These are phyloP conservation scores for Phytophthora foliorum DNA, from an alignment of 352 stramenopile species.

Conservation along the genomic window DNA sequence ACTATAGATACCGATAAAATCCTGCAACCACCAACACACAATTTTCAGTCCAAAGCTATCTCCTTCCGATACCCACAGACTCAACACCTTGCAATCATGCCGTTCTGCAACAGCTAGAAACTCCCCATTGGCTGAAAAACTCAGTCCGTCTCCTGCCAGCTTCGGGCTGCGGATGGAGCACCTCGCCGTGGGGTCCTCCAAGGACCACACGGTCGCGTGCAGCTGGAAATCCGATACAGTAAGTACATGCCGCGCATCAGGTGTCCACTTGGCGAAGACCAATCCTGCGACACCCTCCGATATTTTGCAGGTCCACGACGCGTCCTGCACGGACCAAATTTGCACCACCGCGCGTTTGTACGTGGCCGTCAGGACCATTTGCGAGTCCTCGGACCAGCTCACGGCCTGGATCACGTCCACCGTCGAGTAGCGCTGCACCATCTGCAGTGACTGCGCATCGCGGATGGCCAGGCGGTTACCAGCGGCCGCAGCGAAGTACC, in stretches of 20 bases:
- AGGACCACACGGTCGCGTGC: conserved; percentile 84
- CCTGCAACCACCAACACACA: conserved; percentile 34
- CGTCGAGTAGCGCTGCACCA: conserved; percentile 72
- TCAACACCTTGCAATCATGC: conserved; percentile 76
- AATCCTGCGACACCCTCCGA: conserved; percentile 78
- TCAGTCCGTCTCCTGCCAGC: conserved; percentile 68
- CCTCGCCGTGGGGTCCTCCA: conserved; percentile 63
- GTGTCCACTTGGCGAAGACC: conserved; percentile 59
- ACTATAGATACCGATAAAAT: conserved; percentile 83
- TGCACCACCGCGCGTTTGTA: conserved; percentile 79
- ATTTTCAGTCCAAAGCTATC: background rate
- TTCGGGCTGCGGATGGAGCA: conserved; percentile 78
- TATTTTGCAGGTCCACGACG: conserved; percentile 79
- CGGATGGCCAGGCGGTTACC: conserved; percentile 69
- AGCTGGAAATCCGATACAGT: conserved; percentile 90
- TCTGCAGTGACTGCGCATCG: conserved; percentile 59
- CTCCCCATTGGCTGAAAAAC: conserved; percentile 65
- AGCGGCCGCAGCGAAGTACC: conserved; percentile 59
- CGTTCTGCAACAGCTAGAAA: conserved; percentile 79
- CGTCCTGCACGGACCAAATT: conserved; percentile 75
- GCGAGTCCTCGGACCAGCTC: conserved; percentile 72
- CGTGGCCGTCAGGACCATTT: conserved; percentile 68
- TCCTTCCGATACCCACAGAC: background rate
- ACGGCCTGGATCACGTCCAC: conserved; percentile 66
- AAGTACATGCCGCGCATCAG: conserved; percentile 74